Base-by-base conservation (phyloP, 1,284 basidiomycete species). In the Phlebopus sp. region DNA sequence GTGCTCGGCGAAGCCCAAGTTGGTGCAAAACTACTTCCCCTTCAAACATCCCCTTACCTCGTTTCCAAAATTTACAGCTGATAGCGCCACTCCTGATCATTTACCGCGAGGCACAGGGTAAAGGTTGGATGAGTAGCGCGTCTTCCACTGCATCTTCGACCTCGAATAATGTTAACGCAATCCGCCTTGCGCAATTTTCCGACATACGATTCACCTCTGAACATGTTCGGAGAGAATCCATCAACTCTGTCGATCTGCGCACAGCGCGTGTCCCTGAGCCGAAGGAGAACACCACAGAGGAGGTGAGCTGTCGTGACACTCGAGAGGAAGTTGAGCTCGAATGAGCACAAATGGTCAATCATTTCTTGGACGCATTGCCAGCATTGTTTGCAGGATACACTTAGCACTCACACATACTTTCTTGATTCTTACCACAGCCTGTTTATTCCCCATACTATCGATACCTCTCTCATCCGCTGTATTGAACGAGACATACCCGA, bases 1-100 rank as follows among this genome's bases (percentile, higher is more conserved):
- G 53, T 54, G 5, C 50, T 66, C 0, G 64, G 63, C 5, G 64
- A 63, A 46, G 53, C 50, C 5, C 61, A 63, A 49, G 64, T 60
- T 8, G 37, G 62, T 25, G 25, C 5, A 27, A 30, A 37, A 11
- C 2, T 42, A 37, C 37, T 2, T 10, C 9, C 18, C 27, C 31
- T 14, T 0, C n/a, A 23, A 27, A 32, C 34, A 31, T 21, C 15
- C 2, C 27, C 36, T 37, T 10, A 9, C 4, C 32, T 14, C 10
- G 35, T 14, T 7, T 39, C n/a, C 3, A 1, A 2, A 27, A 7
- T 19, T 17, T 37, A 44, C 31, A 67, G 61, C 44, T 64, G 38
- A 53, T 63, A 14, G 63, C 60, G 2, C 64, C 60, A 1, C 51
- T 63, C 1, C 39, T 63, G 37, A 63, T 63, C n/a, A 42, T 63